Evolutionary conservation across 2,329 filamentous ascomycete species (phyloP).

Genomic region (Graphilbum sp.): DNA sequence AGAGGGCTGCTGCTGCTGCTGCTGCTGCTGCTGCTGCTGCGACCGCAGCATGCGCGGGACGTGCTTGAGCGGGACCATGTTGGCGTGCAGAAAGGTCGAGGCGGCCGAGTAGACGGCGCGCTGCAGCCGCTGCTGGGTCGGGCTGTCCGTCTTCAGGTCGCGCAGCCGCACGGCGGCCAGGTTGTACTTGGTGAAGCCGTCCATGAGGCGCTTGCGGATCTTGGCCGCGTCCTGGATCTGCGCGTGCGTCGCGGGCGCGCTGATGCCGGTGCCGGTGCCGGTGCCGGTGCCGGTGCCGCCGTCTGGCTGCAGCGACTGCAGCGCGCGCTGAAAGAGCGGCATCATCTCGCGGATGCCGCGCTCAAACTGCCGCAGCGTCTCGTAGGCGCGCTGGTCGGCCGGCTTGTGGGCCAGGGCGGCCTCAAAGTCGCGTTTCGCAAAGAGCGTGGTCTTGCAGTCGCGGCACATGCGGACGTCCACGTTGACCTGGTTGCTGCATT

Average conservation of each 20-base stretch:
- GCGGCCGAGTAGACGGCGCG: constrained; percentile 71
- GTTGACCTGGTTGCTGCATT: constrained; percentile 33
- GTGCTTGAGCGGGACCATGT: constrained; percentile 77
- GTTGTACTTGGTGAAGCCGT: constrained; percentile 81
- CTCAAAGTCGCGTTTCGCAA: constrained; percentile 58
- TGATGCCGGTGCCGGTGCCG: too few species aligned
- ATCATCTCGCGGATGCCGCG: constrained; percentile 67
- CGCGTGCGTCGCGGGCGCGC: constrained; percentile 33
- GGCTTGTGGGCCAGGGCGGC: constrained; percentile 52
- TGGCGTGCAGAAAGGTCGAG: constrained; percentile 67
- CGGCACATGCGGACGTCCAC: constrained; percentile 84
- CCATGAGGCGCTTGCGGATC: constrained; percentile 75
- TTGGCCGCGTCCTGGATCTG: constrained; percentile 78
- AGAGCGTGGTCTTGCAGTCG: constrained; percentile 55
- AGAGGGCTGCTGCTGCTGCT: constrained; percentile 13
- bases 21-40: constrained; percentile 13
- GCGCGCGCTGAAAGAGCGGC: constrained; percentile 67
- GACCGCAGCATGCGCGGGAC: constrained; percentile 48
- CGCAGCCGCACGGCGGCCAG: constrained; percentile 64
- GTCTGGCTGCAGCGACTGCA: constrained; percentile 50
- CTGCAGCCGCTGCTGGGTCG: constrained; percentile 60
- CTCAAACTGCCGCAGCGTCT: constrained; percentile 74
- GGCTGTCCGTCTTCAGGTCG: constrained; percentile 56
- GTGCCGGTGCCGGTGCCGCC: constrained; percentile 17
- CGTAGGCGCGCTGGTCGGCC: constrained; percentile 64